Evolutionary conservation across 1,284 basidiomycete species (phyloP).

Genomic region (Cutaneotrichosporon cavernicola): DNA sequence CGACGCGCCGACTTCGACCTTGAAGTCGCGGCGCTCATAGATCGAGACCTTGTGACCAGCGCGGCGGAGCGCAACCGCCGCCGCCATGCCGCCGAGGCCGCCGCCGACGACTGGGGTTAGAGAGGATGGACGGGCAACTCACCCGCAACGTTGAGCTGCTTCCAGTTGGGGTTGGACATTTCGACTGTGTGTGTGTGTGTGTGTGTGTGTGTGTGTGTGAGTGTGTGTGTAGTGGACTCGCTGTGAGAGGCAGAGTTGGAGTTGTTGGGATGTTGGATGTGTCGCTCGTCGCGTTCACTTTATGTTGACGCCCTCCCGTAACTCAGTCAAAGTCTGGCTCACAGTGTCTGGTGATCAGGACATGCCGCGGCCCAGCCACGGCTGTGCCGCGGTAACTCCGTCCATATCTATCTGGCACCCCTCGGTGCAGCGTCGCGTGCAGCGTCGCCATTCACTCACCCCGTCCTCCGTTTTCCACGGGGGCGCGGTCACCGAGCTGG

Average conservation of each 20-base stretch:
- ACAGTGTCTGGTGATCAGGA: neutral
- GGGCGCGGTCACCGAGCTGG: no score
- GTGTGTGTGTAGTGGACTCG: neutral
- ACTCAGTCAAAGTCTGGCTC: no score
- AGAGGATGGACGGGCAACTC: neutral
- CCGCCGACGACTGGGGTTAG: slow-evolving; percentile 33
- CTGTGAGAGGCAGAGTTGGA: neutral
- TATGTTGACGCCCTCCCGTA: no score
- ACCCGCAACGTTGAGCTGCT: slow-evolving; percentile 25
- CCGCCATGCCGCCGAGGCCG: slow-evolving; percentile 40
- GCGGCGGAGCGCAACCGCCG: slow-evolving; percentile 40
- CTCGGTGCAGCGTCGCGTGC: neutral
- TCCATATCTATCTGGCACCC: neutral
- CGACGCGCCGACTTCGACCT: slow-evolving; percentile 44
- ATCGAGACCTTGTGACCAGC: slow-evolving; percentile 40
- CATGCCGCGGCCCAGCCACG: neutral
- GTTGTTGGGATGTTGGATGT: neutral
- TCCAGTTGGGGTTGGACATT: slow-evolving; percentile 7
- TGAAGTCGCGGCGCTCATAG: slow-evolving; percentile 45
- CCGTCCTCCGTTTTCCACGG: no score
- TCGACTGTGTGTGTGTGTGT: neutral
- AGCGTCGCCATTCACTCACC: neutral
- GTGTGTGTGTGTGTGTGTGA: neutral
- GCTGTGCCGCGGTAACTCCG: neutral
- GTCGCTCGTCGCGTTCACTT: neutral